Evolutionary conservation across 148 eudicot species (phyloP).

Genomic region (Persicaria maculosa): DNA sequence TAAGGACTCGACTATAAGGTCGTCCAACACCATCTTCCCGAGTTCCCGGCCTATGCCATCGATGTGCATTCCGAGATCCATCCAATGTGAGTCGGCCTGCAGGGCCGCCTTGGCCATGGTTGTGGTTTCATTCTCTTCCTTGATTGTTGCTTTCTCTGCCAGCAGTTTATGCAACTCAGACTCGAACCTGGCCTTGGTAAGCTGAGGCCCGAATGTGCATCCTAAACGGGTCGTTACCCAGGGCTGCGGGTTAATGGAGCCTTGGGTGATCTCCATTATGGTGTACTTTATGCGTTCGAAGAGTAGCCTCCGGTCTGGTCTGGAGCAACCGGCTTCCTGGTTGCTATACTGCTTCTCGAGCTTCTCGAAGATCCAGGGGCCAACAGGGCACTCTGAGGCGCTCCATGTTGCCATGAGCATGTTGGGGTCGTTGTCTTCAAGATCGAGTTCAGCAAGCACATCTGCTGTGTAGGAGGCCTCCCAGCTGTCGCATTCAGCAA

Average conservation of each 20-base stretch:
- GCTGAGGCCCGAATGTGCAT: constrained; percentile 11
- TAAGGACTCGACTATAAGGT: constrained; percentile 23
- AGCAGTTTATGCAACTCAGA: constrained; percentile 40
- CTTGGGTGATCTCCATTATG: constrained; percentile 34
- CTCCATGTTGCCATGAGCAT: constrained; percentile 39
- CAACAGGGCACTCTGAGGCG: constrained; percentile 41
- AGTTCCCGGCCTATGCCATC: constrained; percentile 50
- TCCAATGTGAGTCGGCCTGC: constrained; percentile 46
- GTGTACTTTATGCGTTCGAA: constrained; percentile 57
- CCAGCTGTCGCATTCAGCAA: constrained; percentile 34
- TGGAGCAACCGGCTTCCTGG: constrained; percentile 22
- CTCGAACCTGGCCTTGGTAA: constrained; percentile 25
- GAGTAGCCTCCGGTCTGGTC: constrained; percentile 53
- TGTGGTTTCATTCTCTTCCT: constrained; percentile 15
- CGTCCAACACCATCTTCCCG: constrained; percentile 55
- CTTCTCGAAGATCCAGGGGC: constrained; percentile 43
- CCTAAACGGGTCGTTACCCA: constrained; percentile 25
- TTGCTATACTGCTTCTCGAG: constrained; percentile 59
- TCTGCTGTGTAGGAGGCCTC: constrained; percentile 50
- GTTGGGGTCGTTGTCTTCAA: constrained; percentile 33
- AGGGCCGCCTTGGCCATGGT: constrained; percentile 14
- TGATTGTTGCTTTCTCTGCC: constrained; percentile 18
- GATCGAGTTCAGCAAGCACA: constrained; percentile 36
- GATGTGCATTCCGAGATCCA: constrained; percentile 30
- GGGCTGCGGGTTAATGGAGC: constrained; percentile 25